Conservation (phyloP, 345 rosid genomes). For the Eutrema heterophyllum region DNA sequence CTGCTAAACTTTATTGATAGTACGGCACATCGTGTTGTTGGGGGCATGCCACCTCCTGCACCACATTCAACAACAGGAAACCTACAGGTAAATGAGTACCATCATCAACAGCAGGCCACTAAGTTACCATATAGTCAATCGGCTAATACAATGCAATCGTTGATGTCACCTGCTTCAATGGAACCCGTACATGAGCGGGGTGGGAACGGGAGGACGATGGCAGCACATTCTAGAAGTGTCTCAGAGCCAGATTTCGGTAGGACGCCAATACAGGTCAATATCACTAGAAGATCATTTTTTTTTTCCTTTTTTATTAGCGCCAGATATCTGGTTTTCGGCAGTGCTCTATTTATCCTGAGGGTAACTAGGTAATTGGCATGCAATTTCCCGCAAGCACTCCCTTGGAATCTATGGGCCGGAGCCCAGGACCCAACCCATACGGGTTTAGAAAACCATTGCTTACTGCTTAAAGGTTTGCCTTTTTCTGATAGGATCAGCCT, state of each 20-base stretch:
- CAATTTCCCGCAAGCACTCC: background rate
- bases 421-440: background rate
- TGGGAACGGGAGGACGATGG: constrained; percentile 34
- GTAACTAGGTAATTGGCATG: background rate
- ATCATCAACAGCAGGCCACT: constrained; percentile 35
- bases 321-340: background rate
- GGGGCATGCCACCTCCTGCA: constrained; percentile 55
- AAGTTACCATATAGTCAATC: constrained; percentile 50
- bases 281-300: constrained; percentile 1
- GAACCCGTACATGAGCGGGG: constrained; percentile 53
- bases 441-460: constrained; percentile 4
- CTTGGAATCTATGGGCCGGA: background rate
- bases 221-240: constrained; percentile 47
- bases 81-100: constrained; percentile 34
- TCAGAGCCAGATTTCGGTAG: constrained; percentile 69
- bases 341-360: background rate
- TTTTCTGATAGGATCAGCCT: constrained; percentile 42
- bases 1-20: constrained; percentile 57
- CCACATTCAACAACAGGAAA: constrained; percentile 42
- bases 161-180: constrained; percentile 45
- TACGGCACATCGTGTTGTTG: constrained; percentile 67
- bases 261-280: constrained; percentile 44
- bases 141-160: constrained; percentile 44
- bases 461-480: background rate
- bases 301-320: background rate